phyloP scores from a whole-genome alignment of 202 grass and related monocot genomes.

The Thinopyrum obtusiflorum region DNA sequence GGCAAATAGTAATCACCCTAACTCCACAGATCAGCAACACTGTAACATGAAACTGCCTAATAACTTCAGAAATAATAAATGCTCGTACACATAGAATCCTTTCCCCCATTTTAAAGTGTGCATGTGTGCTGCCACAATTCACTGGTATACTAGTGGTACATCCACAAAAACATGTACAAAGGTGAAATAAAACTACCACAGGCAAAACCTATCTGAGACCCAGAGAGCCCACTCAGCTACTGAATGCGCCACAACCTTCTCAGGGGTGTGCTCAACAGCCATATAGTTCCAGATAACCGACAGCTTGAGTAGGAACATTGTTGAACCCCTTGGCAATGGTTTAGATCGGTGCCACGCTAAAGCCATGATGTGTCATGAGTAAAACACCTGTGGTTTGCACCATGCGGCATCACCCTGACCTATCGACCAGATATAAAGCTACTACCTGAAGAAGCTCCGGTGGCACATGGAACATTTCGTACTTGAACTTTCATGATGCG shows the following conservation, averaged over 20 bases:
- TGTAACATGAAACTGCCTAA: background rate
- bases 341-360: background rate
- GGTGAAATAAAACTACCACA: background rate
- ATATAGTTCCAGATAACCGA: too few species aligned
- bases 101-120: background rate
- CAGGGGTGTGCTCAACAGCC: too few species aligned
- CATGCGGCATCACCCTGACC: background rate
- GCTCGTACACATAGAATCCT: background rate
- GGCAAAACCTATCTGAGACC: background rate
- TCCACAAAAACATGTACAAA: background rate
- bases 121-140: background rate
- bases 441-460: slow-evolving; percentile 41
- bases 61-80: background rate
- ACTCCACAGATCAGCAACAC: background rate
- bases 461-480: slow-evolving; percentile 32
- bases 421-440: slow-evolving; percentile 11
- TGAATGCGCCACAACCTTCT: too few species aligned
- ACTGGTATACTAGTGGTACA: background rate
- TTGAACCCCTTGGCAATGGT: background rate
- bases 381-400: background rate
- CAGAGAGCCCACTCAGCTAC: too few species aligned
- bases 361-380: background rate
- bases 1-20: background rate
- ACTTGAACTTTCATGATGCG: slow-evolving; percentile 48
- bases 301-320: background rate